Evolutionary conservation across 2,329 filamentous ascomycete genomes (phyloP).

Genomic region (Lachnellula occidentalis): DNA sequence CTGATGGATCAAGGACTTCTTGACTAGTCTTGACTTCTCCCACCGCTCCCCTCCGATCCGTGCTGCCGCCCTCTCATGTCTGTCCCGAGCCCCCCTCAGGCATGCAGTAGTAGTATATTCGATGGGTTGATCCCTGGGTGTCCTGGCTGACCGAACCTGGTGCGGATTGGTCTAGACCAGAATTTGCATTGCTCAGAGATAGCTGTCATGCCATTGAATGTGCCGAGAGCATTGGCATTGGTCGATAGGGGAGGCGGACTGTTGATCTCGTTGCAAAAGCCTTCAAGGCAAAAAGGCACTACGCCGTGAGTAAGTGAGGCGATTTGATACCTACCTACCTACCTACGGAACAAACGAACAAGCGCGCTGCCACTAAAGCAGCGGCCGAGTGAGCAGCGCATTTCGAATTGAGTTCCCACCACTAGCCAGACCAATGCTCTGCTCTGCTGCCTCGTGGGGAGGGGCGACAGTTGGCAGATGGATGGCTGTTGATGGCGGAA

Average conservation of each 20-base stretch:
- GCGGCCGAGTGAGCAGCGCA: conserved; percentile 1
- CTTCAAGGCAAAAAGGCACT: conserved; percentile 7
- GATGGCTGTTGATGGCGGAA: conserved; percentile 3
- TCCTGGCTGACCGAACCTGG: conserved; percentile 23
- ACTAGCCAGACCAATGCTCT: not conserved
- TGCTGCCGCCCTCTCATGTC: conserved; percentile 27
- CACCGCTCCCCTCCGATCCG: conserved; percentile 18
- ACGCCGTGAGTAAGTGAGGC: conserved; percentile 14
- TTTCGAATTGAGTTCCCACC: not conserved
- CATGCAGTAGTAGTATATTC: conserved; percentile 26
- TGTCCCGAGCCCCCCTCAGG: conserved; percentile 17
- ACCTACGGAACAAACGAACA: conserved; percentile 30
- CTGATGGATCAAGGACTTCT: conserved; percentile 21
- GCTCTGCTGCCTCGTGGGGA: conserved; percentile 1
- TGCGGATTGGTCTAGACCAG: conserved; percentile 26
- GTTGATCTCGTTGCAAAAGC: conserved; percentile 11
- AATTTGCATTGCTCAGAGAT: conserved; percentile 32
- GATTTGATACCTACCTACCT: conserved; percentile 10
- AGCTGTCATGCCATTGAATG: conserved; percentile 28
- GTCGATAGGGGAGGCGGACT: conserved; percentile 17
- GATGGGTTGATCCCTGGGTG: conserved; percentile 26
- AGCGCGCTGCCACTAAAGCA: conserved; percentile 34
- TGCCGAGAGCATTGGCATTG: conserved; percentile 24
- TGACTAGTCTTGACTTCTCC: conserved; percentile 16
- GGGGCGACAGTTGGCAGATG: conserved; percentile 2